Evolutionary conservation across 305 asterid species (phyloP), one percentile per base, ranked within the genome.

Genomic region (Striga hermonthica): DNA sequence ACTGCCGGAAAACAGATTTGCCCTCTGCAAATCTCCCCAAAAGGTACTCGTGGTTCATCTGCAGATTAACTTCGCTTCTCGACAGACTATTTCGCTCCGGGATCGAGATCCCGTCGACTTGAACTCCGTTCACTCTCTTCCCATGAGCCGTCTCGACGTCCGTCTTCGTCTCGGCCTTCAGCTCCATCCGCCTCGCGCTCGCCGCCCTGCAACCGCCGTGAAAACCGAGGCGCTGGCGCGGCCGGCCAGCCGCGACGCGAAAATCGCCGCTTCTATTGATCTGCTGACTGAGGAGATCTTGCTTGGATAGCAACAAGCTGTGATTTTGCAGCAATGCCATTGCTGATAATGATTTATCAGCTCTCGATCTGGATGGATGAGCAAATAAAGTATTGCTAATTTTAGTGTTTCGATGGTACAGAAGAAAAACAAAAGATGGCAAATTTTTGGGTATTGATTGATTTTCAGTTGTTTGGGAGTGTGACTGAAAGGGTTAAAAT

Each of bases 21-120:
- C 71, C 79, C 68, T 85, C 88, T 62, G 79, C 83, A 62, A 89
- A 83, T 45, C 82, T 76, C 7, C 95, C 93, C 0, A 86, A 62
- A 65, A 84, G 69, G 68, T 79, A 84, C 4, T 79, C 82, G 62
- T 81, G 63, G 47, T 70, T 78, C 7, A 22, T 22, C 31, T 22
- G 31, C 31, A 2, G 31, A 22, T 22, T 22, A 0, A 38, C 69
- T 4, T 59, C 71, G 1, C 39, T 75, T 6, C 34, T 43, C 55
- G 70, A 6, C 71, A 75, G 56, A 37, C 38, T 38, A 0, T 50
- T 64, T 48, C 72, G 61, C 22, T 45, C 78, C 50, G 47, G 38
- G 52, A 64, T 53, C 3, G 81, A 60, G 13, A 59, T 71, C 43
- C 64, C 83, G 12, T 76, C 81, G 3, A 72, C 84, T 41, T 71